Evolutionary conservation across 73 alveolate species (phyloP), one percentile per base, ranked within the genome.

Genomic region (Durusdinium trenchii): DNA sequence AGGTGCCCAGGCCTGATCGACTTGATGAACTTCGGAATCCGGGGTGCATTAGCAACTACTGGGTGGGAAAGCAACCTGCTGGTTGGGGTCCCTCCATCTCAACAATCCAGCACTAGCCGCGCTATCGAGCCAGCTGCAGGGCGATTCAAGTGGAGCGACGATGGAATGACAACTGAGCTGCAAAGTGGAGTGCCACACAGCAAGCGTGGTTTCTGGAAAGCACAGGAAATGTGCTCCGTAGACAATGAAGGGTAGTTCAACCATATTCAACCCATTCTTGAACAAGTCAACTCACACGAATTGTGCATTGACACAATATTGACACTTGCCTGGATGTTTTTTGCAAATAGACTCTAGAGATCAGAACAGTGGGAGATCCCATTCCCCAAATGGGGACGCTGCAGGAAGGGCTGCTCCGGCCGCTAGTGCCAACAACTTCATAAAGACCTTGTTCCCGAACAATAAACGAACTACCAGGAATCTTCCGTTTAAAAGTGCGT

Each of bases 91-190:
- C 42, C 54, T 5, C 23, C 40, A 61, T 30, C 20, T 35, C 16
- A 16, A 10, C 35, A 76, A 14, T 28, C 45, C 23, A 12, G 91
- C 69, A 28, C 43, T 23, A 6, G 14, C 69, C 46, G 46, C 35
- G 26, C 92, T 12, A 35, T 45, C 26, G 10, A 45, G 50, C 2
- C 40, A 23, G 46, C 47, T 26, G 60, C 95, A 86, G 95, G 95
- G 95, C 95, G 23, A 69, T 60, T 28, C 82, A 86, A 16, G 69
- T 86, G 23, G 95, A 86, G 83, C 95, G 95, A 61, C 57, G 95
- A 28, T 86, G 95, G 95, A 61, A 61, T n/a, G 83, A 86, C 83
- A 62, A 64, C 81, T 86, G 95, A 86, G 69, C 35, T 48, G 14
- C 85, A 23, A 10, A 10, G 6, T 3, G 9, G 10, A 18, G 6